A percentile compares a stretch with the other conserved stretches of the same genome.
phyloP scores from a whole-genome alignment of 2,329 filamentous ascomycete species.

The Didymella exigua region DNA sequence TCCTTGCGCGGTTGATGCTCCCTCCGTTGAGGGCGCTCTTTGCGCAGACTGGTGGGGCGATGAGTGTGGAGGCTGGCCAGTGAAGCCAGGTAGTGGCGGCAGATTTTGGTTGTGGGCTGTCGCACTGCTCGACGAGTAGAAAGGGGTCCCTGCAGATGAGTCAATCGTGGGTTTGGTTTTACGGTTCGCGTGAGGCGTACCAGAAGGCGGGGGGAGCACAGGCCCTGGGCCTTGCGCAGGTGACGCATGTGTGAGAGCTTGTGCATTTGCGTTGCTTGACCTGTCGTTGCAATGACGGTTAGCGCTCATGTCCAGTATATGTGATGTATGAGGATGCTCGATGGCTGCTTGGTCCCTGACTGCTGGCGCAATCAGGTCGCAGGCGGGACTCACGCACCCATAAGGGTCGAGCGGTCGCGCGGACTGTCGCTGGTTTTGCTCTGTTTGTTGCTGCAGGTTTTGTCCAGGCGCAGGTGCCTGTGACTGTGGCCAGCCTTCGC shows the following conservation, averaged over 20 bases:
- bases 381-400: conserved; percentile 37
- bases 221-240: conserved; percentile 44
- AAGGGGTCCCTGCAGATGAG: conserved; percentile 39
- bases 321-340: conserved; percentile 15
- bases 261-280: conserved; percentile 39
- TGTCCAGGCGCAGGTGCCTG: conserved; percentile 57
- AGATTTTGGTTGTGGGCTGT: conserved; percentile 50
- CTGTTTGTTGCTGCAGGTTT: conserved; percentile 41
- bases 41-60: conserved; percentile 47
- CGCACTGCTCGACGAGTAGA: conserved; percentile 49
- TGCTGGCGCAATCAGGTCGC: conserved; percentile 13
- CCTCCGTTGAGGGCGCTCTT: conserved; percentile 45
- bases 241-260: conserved; percentile 43
- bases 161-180: conserved; percentile 24
- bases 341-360: conserved; percentile 26
- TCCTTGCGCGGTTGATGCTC: conserved; percentile 42
- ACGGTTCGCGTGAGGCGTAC: conserved; percentile 34
- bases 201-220: conserved; percentile 49
- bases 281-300: conserved; percentile 29
- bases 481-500: conserved; percentile 50
- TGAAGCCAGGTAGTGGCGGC: conserved; percentile 52
- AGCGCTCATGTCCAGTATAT: conserved; percentile 24
- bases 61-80: conserved; percentile 52
- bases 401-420: conserved; percentile 44
- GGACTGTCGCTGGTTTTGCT: conserved; percentile 42